Evolutionary conservation across 768 basidiomycete species (phyloP).

Genomic region (Phylloporus scabripes): DNA sequence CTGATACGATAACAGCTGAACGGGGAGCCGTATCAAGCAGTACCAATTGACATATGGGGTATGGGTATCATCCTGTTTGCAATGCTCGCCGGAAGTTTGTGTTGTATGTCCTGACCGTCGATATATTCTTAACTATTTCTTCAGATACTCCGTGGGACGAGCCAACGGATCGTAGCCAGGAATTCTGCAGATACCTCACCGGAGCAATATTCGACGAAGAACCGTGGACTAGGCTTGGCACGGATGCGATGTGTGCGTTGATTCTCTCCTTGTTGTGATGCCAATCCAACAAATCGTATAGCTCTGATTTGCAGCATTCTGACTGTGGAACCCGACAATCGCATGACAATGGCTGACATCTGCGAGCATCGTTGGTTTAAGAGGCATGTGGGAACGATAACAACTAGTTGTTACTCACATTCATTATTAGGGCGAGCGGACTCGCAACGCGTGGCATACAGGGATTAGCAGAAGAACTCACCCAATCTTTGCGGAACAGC

Average conservation of each 20-base stretch:
- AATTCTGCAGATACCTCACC: conserved; percentile 69
- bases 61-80: conserved; percentile 93
- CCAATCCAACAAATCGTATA: conserved; percentile 28
- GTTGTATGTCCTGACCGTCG: not conserved
- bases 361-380: conserved; percentile 68
- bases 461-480: conserved; percentile 65
- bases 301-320: conserved; percentile 75
- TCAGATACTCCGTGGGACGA: conserved; percentile 98
- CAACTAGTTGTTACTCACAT: not conserved
- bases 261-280: not conserved
- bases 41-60: conserved; percentile 95
- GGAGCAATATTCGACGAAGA: conserved; percentile 67
- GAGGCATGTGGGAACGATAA: conserved; percentile 39
- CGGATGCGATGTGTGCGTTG: conserved; percentile 55
- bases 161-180: conserved; percentile 71
- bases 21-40: conserved; percentile 71
- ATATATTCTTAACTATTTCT: not conserved
- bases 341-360: conserved; percentile 60
- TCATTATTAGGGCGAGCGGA: conserved; percentile 62
- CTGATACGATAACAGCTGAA: conserved; percentile 47
- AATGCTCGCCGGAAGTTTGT: conserved; percentile 82
- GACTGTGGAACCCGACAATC: conserved; percentile 58
- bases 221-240: conserved; percentile 73
- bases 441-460: conserved; percentile 46
- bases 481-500: conserved; percentile 55